Conservation (phyloP, 805 yeast species). For the Lachancea cidri region DNA sequence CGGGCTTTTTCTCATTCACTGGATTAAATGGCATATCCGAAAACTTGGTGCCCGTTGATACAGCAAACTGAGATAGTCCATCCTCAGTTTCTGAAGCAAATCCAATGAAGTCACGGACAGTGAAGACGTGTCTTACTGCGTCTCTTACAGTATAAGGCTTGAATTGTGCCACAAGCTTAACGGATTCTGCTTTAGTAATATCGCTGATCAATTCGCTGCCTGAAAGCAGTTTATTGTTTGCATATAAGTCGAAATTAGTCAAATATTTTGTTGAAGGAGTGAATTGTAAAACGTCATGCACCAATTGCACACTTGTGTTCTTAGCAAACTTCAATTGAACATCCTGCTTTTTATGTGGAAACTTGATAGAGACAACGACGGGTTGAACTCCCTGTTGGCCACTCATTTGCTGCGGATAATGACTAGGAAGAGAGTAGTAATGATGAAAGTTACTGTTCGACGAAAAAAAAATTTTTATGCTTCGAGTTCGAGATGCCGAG, state of each 20-base stretch:
- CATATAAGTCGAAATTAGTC: conserved; percentile 25
- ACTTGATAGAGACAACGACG: conserved; percentile 18
- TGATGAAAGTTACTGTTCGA: background rate
- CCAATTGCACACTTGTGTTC: conserved; percentile 23
- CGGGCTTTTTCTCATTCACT: conserved; percentile 16
- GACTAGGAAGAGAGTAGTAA: background rate
- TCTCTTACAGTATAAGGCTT: conserved; percentile 30
- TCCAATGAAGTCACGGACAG: conserved; percentile 32
- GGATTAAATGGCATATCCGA: conserved; percentile 21
- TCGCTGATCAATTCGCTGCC: conserved; percentile 20
- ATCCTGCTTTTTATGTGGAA: conserved; percentile 14
- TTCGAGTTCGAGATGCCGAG: background rate
- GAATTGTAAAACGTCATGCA: conserved; percentile 24
- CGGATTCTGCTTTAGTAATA: conserved; percentile 9
- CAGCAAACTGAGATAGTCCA: conserved; percentile 29
- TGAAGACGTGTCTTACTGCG: conserved; percentile 27
- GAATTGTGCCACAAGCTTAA: conserved; percentile 17
- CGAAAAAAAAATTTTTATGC: background rate
- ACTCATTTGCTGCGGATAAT: conserved; percentile 1
- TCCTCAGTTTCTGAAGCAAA: conserved; percentile 31
- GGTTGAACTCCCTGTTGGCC: conserved; percentile 5
- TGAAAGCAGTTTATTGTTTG: conserved; percentile 14
- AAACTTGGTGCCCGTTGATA: conserved; percentile 30
- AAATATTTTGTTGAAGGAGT: conserved; percentile 25
- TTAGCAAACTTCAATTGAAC: conserved; percentile 23